Evolutionary conservation across 805 yeast genomes (phyloP).

Genomic region (Yarrowia sp.): DNA sequence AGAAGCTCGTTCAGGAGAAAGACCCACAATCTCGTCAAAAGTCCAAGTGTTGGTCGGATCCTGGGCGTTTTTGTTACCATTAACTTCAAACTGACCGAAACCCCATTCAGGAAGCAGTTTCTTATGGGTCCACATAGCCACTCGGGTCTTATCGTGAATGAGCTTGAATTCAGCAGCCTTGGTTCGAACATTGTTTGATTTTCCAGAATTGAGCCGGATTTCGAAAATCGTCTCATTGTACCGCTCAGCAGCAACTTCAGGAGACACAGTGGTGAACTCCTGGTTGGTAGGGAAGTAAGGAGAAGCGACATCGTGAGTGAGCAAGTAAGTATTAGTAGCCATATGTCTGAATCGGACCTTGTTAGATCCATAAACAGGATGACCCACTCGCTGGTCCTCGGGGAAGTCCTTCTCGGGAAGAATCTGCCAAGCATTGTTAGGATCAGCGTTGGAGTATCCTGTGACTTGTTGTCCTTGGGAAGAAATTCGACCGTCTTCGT

Average conservation of each 20-base stretch:
- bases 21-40: constrained; percentile 64
- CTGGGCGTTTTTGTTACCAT: constrained; percentile 81
- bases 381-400: constrained; percentile 42
- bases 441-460: constrained; percentile 50
- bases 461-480: constrained; percentile 96
- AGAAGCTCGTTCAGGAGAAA: constrained; percentile 61
- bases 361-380: constrained; percentile 67
- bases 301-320: constrained; percentile 95
- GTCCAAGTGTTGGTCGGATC: constrained; percentile 73
- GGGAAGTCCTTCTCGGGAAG: constrained; percentile 57
- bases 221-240: constrained; percentile 77
- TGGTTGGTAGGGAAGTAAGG: constrained; percentile 90
- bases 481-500: constrained; percentile 93
- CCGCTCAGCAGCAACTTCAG: constrained; percentile 55
- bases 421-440: constrained; percentile 82
- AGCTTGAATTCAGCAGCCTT: constrained; percentile 67
- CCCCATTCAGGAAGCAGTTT: constrained; percentile 96
- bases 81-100: constrained; percentile 83
- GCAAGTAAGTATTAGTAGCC: constrained; percentile 71
- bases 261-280: constrained; percentile 75
- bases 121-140: constrained; percentile 91
- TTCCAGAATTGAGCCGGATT: constrained; percentile 58
- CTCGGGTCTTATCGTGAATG: constrained; percentile 81
- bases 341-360: constrained; percentile 76
- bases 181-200: constrained; percentile 58